phyloP scores from a whole-genome alignment of 2,329 filamentous ascomycete species.

The Aspergillus brasiliensis region DNA sequence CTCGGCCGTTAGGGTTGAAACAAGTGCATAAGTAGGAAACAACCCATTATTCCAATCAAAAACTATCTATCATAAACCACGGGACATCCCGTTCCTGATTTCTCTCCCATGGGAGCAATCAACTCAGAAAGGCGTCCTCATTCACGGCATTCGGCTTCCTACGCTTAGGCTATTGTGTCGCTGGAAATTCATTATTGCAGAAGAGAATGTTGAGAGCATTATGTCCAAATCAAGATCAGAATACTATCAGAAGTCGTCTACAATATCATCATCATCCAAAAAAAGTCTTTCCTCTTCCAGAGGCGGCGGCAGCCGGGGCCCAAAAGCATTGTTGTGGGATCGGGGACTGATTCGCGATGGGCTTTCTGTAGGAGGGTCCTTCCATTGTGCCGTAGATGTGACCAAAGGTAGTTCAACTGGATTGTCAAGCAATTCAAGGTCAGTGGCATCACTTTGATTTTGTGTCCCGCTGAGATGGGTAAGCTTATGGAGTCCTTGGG shows the following conservation, averaged over 20 bases:
- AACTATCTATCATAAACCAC: background rate
- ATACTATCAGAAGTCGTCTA: conserved; percentile 57
- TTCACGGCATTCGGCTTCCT: background rate
- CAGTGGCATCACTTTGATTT: background rate
- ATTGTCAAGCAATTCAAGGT: background rate
- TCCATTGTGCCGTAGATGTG: background rate
- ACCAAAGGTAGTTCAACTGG: conserved; percentile 14
- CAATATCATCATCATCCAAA: conserved; percentile 82
- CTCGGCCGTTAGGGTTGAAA: too few relatives aligned
- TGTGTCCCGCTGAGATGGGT: conserved; percentile 37
- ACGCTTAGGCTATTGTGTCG: background rate
- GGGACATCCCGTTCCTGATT: background rate
- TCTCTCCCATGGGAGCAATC: background rate
- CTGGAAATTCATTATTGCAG: background rate
- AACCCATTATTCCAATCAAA: too few relatives aligned
- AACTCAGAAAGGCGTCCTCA: background rate
- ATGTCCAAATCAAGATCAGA: background rate
- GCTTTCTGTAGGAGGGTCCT: background rate
- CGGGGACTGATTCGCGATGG: background rate
- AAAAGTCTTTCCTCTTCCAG: conserved; percentile 65
- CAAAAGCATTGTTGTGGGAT: conserved; percentile 28
- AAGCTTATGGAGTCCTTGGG: conserved; percentile 67
- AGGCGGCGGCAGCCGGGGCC: conserved; percentile 24
- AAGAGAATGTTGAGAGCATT: background rate
- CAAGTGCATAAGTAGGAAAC: too few relatives aligned